These are phyloP conservation scores for Gonium pectorale DNA, from an alignment of 139 green algal species.

Conservation along the genomic window DNA sequence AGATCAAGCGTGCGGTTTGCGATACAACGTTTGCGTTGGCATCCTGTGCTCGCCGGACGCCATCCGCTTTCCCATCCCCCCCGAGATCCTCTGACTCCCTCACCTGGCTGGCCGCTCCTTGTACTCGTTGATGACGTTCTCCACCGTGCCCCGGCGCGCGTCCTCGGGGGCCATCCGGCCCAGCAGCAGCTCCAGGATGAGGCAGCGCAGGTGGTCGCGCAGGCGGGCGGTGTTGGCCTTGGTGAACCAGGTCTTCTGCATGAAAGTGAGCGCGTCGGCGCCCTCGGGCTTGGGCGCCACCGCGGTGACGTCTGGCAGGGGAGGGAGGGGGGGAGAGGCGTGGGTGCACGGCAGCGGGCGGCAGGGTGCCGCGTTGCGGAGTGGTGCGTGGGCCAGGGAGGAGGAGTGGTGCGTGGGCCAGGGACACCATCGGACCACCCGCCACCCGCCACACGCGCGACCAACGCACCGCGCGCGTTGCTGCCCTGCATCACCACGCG, in stretches of 20 bases:
- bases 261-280: conserved; percentile 37
- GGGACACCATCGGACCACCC: background rate
- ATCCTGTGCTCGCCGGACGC: background rate
- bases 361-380: too few species aligned
- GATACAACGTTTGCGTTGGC: background rate
- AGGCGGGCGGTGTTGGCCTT: conserved; percentile 63
- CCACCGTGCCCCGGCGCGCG: background rate
- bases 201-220: conserved; percentile 60
- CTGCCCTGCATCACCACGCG: background rate
- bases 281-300: background rate
- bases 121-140: conserved; percentile 6
- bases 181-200: conserved; percentile 65
- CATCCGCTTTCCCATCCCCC: background rate
- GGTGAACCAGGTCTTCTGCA: conserved; percentile 76
- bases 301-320: conserved; percentile 7
- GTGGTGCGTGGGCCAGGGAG: too few species aligned
- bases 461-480: background rate
- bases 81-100: background rate
- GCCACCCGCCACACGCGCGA: background rate
- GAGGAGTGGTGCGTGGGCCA: background rate
- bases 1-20: background rate
- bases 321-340: background rate
- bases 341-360: too few species aligned
- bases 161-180: conserved; percentile 27
- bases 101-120: background rate